phyloP scores from a whole-genome alignment of 148 eudicot genomes.

The Rhododendron kiyosumense region DNA sequence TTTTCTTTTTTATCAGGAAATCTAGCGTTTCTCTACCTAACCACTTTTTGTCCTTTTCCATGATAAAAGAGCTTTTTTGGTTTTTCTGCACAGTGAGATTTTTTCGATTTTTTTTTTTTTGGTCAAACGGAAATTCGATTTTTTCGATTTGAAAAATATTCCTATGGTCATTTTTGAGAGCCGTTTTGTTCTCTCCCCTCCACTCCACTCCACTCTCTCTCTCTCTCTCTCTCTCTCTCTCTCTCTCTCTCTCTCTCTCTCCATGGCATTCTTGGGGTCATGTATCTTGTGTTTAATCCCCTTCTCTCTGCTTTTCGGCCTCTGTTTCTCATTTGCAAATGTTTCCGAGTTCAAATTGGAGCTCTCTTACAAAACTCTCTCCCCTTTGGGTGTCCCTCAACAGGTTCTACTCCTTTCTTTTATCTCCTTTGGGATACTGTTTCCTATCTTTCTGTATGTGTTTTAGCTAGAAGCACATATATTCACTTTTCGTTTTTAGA shows the following conservation, averaged over 20 bases:
- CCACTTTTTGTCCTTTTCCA: too few relatives aligned
- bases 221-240: too few relatives aligned
- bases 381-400: conserved; percentile 55
- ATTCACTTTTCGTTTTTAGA: background rate
- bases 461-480: background rate
- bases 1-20: too few relatives aligned
- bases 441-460: background rate
- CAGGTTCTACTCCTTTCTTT: conserved; percentile 23
- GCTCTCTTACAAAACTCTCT: conserved; percentile 37
- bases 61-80: too few relatives aligned
- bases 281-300: background rate
- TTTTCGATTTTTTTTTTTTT: too few relatives aligned
- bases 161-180: too few relatives aligned
- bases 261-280: background rate
- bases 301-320: conserved; percentile 22
- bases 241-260: background rate
- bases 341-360: conserved; percentile 23
- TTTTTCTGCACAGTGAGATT: too few relatives aligned
- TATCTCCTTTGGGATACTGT: background rate
- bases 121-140: too few relatives aligned
- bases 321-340: conserved; percentile 44
- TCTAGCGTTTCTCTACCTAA: too few relatives aligned
- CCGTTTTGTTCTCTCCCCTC: too few relatives aligned
- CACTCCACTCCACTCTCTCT: too few relatives aligned
- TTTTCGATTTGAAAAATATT: too few relatives aligned